Base-by-base conservation (phyloP, 2,329 filamentous ascomycete genomes). In the Stylonectria norvegica region DNA sequence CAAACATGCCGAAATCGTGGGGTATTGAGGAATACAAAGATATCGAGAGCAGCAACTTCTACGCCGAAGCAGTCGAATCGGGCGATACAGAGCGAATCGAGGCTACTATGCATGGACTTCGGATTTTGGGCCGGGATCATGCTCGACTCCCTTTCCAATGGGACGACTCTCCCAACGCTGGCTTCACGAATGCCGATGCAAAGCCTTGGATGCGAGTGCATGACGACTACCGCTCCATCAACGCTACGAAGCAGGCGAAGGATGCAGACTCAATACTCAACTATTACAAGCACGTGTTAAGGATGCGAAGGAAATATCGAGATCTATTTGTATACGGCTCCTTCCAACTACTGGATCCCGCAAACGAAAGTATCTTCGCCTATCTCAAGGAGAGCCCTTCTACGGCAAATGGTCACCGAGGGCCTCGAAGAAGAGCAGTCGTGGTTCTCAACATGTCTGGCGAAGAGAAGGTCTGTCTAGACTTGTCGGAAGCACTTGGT, bases 151-250 rank as follows among this genome's bases (percentile, higher is more conserved):
- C 83, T 0, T 78, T 87, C 57, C 81, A 83, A 37, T 88, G 84
- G 84, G 71, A 75, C 36, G 68, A 62, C 1, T 65, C 67, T 0
- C 62, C 71, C 0, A 72, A 84, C 45, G 78, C 78, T 0, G 83
- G 84, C 0, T 87, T 88, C 59, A 75, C 78, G 0, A 50, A 55
- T 11, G 48, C 42, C 0, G 48, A 41, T 0, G 57, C 56, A 1
- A 71, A 69, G 47, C 79, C 83, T 0, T 87, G 83, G 83, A 86
- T 86, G 78, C 69, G 76, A 2, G 73, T 81, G 2, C 80, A 85
- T 50, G 76, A 83, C 15, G 68, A 74, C 20, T 81, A 77, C 51
- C 50, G 50, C 3, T 55, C 64, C 2, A 69, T 81, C 54, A 87
- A 86, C 42, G 80, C 74, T 2, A 68, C 66, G 0, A 58, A 56